These are phyloP conservation scores for Jatropha multifida DNA, from an alignment of 441 rosid species.

Conservation along the genomic window DNA sequence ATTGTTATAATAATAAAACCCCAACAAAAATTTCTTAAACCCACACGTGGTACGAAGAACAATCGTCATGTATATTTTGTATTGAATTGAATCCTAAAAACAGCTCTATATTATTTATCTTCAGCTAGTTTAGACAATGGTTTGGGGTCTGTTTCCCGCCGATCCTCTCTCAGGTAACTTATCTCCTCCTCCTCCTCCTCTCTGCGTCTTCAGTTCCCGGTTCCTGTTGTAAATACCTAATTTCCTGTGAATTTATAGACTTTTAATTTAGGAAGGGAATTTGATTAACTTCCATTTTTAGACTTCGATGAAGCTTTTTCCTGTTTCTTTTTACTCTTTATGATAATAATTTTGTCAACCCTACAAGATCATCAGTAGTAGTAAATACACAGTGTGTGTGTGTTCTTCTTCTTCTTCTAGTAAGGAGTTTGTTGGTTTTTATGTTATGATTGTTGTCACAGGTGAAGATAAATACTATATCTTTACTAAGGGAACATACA, in stretches of 20 bases:
- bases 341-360: not conserved
- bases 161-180: slow-evolving; percentile 68
- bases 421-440: not conserved
- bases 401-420: not conserved
- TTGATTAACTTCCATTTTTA: not conserved
- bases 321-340: not conserved
- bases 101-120: too few relatives aligned
- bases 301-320: not conserved
- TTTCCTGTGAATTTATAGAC: not conserved
- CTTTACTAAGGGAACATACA: slow-evolving; percentile 60
- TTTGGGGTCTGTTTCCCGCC: slow-evolving; percentile 76
- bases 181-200: not conserved
- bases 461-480: slow-evolving; percentile 80
- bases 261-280: not conserved
- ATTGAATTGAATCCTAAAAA: too few relatives aligned
- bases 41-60: too few relatives aligned
- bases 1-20: too few relatives aligned
- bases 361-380: not conserved
- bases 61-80: too few relatives aligned
- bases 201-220: not conserved
- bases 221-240: not conserved
- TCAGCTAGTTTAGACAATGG: slow-evolving; percentile 40
- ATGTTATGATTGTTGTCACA: slow-evolving; percentile 27
- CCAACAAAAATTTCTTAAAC: too few relatives aligned
- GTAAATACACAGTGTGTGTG: not conserved